Base-by-base conservation (phyloP, 352 stramenopile species). In the Elongisporangium undulatum region DNA sequence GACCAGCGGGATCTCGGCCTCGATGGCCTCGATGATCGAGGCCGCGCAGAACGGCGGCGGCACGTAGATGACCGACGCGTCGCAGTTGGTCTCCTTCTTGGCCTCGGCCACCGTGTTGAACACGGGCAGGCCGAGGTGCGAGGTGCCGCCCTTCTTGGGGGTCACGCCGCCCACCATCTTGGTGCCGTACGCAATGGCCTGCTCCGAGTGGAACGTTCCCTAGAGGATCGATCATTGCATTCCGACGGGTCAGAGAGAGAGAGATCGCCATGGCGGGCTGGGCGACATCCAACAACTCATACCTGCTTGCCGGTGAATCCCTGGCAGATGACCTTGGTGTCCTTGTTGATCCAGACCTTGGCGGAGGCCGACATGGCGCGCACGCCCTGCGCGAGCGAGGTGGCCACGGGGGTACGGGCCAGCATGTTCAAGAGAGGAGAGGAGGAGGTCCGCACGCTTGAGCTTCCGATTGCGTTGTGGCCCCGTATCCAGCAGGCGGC, bases 291-390 rank as follows among this genome's bases (percentile, higher is more conserved):
- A 49, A 22, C 10, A 34, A 22, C n/a, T 57, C 75, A 41, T 81
- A 97, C 91, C 87, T 99, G 96, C 80, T 99, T 99, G 69, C 98
- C 98, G 53, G 98, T 99, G 76, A 99, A 99, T 55, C 98, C 98
- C 81, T 99, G 98, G 74, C 96, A 98, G 71, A 99, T 99, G 29
- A 99, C 97, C 62, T 95, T 96, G 39, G 97, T 99, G 79, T 99
- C 92, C 85, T 99, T 99, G 83, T 99, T 96, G 60, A 99, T 93
- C 97, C 97, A 99, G 51, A 99, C 98, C 64, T 98, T 98, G 68
- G 97, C 97, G 29, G 90, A 98, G n/a, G 96, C 84, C 53, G 94
- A 98, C 86, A 95, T 93, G 66, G 68, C 70, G 77, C 84, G 86
- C 58, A 72, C 69, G 60, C 70, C 69, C 58, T 76, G 75, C 60